A percentile compares a stretch with the other conserved stretches of the same genome.
Conservation (phyloP, 2,329 filamentous ascomycete species). For the Sporothrix euskadiensis region DNA sequence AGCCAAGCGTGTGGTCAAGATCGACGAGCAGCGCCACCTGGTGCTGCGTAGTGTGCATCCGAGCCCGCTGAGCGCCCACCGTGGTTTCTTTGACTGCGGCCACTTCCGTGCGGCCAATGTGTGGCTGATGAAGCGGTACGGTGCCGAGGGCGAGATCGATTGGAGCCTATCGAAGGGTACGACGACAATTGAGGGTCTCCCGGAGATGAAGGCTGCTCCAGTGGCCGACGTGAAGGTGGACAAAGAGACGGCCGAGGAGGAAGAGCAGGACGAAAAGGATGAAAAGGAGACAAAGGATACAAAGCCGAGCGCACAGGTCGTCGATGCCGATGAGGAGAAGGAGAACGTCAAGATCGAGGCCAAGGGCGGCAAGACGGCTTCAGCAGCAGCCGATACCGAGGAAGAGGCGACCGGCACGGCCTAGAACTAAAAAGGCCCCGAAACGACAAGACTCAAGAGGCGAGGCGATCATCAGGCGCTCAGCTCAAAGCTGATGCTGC, state of each 20-base stretch:
- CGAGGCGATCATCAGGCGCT: neutral
- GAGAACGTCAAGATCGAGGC: slow-evolving; percentile 13
- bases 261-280: slow-evolving; percentile 35
- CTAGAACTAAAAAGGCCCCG: neutral
- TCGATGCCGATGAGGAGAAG: slow-evolving; percentile 36
- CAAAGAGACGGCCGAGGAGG: slow-evolving; percentile 28
- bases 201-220: slow-evolving; percentile 25
- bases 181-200: slow-evolving; percentile 33
- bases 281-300: slow-evolving; percentile 34
- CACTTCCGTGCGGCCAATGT: slow-evolving; percentile 82
- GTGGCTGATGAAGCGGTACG: slow-evolving; percentile 80
- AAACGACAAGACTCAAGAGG: neutral
- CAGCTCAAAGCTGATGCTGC: neutral
- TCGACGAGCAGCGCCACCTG: slow-evolving; percentile 73
- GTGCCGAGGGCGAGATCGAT: slow-evolving; percentile 76
- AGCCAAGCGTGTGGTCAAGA: slow-evolving; percentile 71
- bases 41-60: slow-evolving; percentile 88
- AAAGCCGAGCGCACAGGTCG: slow-evolving; percentile 7
- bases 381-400: neutral
- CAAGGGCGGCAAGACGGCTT: neutral
- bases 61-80: slow-evolving; percentile 81
- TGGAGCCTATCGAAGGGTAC: slow-evolving; percentile 64
- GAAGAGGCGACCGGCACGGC: neutral
- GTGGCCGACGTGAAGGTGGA: slow-evolving; percentile 33
- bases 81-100: slow-evolving; percentile 79